Evolutionary conservation across 495 filamentous ascomycete genomes (phyloP), one percentile per base, ranked within the genome.

Genomic region (Penicillium crystallinum): DNA sequence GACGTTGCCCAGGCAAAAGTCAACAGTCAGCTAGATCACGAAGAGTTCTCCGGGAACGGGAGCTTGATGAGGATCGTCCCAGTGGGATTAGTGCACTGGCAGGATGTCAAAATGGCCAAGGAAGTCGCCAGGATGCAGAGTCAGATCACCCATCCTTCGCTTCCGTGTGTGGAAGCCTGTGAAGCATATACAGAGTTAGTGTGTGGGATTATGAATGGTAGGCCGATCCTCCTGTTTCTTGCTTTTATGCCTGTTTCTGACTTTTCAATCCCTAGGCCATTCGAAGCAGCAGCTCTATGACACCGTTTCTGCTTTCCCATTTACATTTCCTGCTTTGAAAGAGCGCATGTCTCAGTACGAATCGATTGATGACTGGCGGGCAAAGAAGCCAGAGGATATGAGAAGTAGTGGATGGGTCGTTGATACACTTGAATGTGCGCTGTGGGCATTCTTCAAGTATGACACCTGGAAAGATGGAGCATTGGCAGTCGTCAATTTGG

Each of bases 401-500:
- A 46, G 36, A 1, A 73, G 62, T 25, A 69, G 66, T 23, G 75
- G 74, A 10, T 78, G 65, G 57, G 73, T 79, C n/a, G 54, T 79
- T 6, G 61, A 76, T 51, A 77, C 70, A 0, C 55, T 79, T 4
- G 70, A 79, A 29, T 70, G 64, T 5, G 74, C 71, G 0, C 50
- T 77, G n/a, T 78, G 76, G 75, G 68, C 52, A 4, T 73, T 80
- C 39, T 78, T 74, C 48, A 66, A 53, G 25, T 74, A 59, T 27
- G 59, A 64, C 6, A 56, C 45, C 6, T 77, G 75, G 59, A 60
- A 61, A 36, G 64, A 71, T 27, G 74, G 77, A 0, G 74, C 67
- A 6, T 48, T 77, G 46, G 66, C 58, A 29, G 71, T 67, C 4
- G 77, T 78, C 0, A 80, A 78, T 59, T 49, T 72, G 38, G 73